Base-by-base conservation (phyloP, 2,329 filamentous ascomycete genomes). In the Magnaporthiopsis poae region DNA sequence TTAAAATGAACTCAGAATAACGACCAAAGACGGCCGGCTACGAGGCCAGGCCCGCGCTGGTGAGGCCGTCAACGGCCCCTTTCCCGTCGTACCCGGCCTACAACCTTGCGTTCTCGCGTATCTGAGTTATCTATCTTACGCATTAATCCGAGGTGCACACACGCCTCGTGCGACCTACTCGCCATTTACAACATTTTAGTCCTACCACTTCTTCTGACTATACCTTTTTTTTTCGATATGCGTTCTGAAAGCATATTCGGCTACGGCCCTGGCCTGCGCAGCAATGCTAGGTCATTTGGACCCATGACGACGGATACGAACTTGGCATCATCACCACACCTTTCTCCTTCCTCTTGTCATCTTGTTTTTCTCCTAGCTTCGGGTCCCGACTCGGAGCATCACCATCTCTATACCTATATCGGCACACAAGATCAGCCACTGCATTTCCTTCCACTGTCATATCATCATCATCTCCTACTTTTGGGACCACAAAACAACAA, bases 41-140 rank as follows among this genome's bases (percentile, higher is more conserved):
- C 18, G 39, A 64, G 3, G 39, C 62, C 39, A 25, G 13, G 25
- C 29, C 46, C 39, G 35, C 62, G 25, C 56, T 56, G 39, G 29
- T 8, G 25, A 64, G 31, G 27, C 62, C 36, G 5, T n/a, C 62
- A 15, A 39, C 46, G 13, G 25, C 62, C 39, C 18, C 18, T 29
- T 60, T 60, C 11, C 25, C 60, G 33, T 59, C 39, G n/a, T 65
- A 61, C 33, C 33, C 59, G 60, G 59, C 64, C 13, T 60, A 39
- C 52, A 60, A 60, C 60, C 60, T 61, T 21, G 60, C 64, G 35
- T 9, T 65, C 35, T 65, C 64, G 35, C 59, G 64, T 8, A 65
- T 65, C 31, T 65, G 63, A 65, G 11, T 35, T 35, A 8, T 35
- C 33, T 35, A 35, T 35, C 8, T 2, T 35, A 2, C 11, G 35